phyloP scores from a whole-genome alignment of 1,284 basidiomycete species.

The Austroboletus novae-zelandiae region DNA sequence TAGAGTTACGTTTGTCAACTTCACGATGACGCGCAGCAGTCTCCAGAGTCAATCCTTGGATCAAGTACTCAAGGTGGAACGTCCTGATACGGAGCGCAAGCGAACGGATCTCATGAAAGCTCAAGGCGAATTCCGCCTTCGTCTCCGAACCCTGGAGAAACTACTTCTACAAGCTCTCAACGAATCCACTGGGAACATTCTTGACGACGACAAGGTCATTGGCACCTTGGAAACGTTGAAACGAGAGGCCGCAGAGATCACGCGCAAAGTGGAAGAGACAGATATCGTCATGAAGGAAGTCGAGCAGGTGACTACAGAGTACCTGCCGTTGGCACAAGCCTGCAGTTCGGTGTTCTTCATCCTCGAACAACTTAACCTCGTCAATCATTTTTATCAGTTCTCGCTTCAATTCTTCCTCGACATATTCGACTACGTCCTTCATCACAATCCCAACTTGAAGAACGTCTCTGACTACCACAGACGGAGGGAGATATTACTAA shows the following conservation, averaged over 20 bases:
- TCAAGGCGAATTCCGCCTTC: slow-evolving; percentile 96
- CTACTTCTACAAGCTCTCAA: slow-evolving; percentile 94
- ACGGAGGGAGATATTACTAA: slow-evolving; percentile 82
- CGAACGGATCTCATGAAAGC: slow-evolving; percentile 98
- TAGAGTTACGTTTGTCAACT: slow-evolving; percentile 99
- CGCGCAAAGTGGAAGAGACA: slow-evolving; percentile 95
- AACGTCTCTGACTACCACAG: slow-evolving; percentile 71
- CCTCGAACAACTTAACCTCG: slow-evolving; percentile 88
- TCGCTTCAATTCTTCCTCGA: slow-evolving; percentile 97
- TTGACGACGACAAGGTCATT: slow-evolving; percentile 99
- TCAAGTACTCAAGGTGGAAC: slow-evolving; percentile 94
- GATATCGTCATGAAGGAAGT: slow-evolving; percentile 96
- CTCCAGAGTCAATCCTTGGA: slow-evolving; percentile 97
- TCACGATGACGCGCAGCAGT: slow-evolving; percentile 99
- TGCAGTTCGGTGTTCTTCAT: slow-evolving; percentile 98
- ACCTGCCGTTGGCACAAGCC: slow-evolving; percentile 92
- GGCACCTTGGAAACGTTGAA: slow-evolving; percentile 96
- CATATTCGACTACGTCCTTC: slow-evolving; percentile 94
- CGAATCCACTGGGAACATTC: slow-evolving; percentile 94
- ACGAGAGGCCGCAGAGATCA: slow-evolving; percentile 95
- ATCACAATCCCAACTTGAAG: slow-evolving; percentile 87
- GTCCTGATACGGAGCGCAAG: slow-evolving; percentile 96
- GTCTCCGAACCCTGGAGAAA: slow-evolving; percentile 91
- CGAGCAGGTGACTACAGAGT: slow-evolving; percentile 93
- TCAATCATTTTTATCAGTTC: slow-evolving; percentile 99